phyloP scores from a whole-genome alignment of 2,329 filamentous ascomycete species.

The Phaeosphaeria sp. region DNA sequence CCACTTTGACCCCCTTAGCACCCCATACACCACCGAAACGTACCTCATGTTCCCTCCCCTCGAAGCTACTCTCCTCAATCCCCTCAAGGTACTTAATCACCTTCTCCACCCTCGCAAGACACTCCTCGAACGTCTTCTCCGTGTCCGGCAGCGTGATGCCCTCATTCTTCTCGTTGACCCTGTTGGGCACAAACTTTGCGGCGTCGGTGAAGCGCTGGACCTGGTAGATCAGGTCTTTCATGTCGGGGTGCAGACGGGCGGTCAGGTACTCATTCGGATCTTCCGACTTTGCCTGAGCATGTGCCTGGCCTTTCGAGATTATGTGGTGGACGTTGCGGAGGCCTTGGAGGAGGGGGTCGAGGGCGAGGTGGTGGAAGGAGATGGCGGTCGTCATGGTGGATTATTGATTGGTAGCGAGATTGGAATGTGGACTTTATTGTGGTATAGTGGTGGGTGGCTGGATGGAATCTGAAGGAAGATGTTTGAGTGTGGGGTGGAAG shows the following conservation, averaged over 20 bases:
- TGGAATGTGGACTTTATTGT: not conserved
- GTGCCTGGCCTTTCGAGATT: constrained; percentile 54
- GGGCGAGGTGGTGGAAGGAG: constrained; percentile 43
- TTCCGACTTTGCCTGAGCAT: constrained; percentile 48
- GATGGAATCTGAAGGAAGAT: not conserved
- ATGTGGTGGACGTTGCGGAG: constrained; percentile 53
- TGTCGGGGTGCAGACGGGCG: constrained; percentile 56
- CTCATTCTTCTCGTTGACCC: constrained; percentile 47
- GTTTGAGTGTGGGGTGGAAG: too few relatives aligned
- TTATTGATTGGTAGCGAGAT: too few relatives aligned
- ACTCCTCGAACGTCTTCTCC: constrained; percentile 58
- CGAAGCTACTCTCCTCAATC: constrained; percentile 52
- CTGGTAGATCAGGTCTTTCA: constrained; percentile 59
- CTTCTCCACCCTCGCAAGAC: constrained; percentile 56
- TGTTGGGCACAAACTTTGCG: constrained; percentile 50
- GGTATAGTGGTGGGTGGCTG: not conserved
- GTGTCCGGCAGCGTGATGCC: constrained; percentile 47
- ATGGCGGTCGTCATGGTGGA: constrained; percentile 16
- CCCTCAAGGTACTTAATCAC: constrained; percentile 57
- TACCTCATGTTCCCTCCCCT: constrained; percentile 49
- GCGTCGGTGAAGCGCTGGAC: constrained; percentile 54
- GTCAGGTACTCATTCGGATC: constrained; percentile 48
- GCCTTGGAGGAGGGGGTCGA: constrained; percentile 53
- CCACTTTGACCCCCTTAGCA: too few relatives aligned
- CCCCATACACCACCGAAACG: not conserved